These are phyloP conservation scores for Artemisia tridentata DNA, from an alignment of 129 eudicot species.

Conservation along the genomic window DNA sequence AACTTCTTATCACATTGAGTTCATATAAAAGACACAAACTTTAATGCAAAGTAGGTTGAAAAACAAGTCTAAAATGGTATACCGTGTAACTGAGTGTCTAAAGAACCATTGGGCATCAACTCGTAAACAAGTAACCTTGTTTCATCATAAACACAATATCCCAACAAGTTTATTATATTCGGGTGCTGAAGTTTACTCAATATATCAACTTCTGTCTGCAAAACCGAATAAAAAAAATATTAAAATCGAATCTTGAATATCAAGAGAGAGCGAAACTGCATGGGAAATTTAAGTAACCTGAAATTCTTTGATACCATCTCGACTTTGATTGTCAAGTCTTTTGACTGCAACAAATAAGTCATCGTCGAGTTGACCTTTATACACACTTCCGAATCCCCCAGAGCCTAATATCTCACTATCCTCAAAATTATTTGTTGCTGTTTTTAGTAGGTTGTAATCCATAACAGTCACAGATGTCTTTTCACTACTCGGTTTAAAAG, in stretches of 20 bases:
- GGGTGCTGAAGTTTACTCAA: slow-evolving; percentile 91
- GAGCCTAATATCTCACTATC: slow-evolving; percentile 62
- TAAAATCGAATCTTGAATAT: slow-evolving; percentile 14
- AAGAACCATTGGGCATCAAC: slow-evolving; percentile 83
- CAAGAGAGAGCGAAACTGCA: slow-evolving; percentile 9
- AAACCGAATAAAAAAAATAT: slow-evolving; percentile 14
- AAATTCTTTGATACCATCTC: slow-evolving; percentile 56
- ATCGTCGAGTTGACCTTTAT: slow-evolving; percentile 55
- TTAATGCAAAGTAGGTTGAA: slow-evolving; percentile 11
- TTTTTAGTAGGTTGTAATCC: slow-evolving; percentile 52
- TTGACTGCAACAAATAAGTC: slow-evolving; percentile 59
- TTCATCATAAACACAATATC: slow-evolving; percentile 69
- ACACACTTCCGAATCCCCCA: slow-evolving; percentile 80
- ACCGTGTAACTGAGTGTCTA: slow-evolving; percentile 86
- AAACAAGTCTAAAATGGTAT: slow-evolving; percentile 13
- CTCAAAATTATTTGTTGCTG: slow-evolving; percentile 55
- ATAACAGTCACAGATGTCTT: slow-evolving; percentile 38
- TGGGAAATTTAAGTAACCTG: slow-evolving; percentile 42
- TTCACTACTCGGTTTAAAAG: slow-evolving; percentile 28
- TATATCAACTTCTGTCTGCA: slow-evolving; percentile 86
- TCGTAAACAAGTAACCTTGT: slow-evolving; percentile 70
- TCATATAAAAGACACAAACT: slow-evolving; percentile 7
- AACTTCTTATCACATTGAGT: slow-evolving; percentile 11
- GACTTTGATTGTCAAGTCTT: slow-evolving; percentile 46
- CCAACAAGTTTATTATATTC: slow-evolving; percentile 70